Conservation (phyloP, 768 basidiomycete genomes). For the Boletus rubropictus region DNA sequence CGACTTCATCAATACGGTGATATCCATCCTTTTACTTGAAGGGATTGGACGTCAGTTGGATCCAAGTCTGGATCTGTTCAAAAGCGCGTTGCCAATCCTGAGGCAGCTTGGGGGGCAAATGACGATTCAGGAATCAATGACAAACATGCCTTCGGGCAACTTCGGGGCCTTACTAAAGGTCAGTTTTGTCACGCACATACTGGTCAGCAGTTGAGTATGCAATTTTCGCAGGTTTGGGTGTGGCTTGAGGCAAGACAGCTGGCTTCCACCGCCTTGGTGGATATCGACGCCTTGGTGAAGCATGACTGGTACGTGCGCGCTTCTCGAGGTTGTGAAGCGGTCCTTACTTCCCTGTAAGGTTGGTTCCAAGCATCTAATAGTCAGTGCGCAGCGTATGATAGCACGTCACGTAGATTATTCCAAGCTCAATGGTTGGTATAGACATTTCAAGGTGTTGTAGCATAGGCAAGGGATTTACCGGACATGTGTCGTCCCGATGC, state of each 20-base stretch:
- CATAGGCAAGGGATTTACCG: slow-evolving; percentile 11
- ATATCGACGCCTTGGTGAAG: slow-evolving; percentile 81
- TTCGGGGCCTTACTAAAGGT: slow-evolving; percentile 88
- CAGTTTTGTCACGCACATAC: slow-evolving; percentile 13
- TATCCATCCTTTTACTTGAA: slow-evolving; percentile 88
- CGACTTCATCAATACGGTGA: slow-evolving; percentile 97
- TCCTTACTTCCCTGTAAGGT: slow-evolving; percentile 33
- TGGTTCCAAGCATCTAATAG: slow-evolving; percentile 43
- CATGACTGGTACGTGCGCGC: slow-evolving; percentile 69
- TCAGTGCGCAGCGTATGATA: not conserved
- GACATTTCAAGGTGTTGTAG: slow-evolving; percentile 14
- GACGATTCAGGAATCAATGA: slow-evolving; percentile 64
- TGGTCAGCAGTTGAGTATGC: not conserved
- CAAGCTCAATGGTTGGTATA: slow-evolving; percentile 1
- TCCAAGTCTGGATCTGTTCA: slow-evolving; percentile 89
- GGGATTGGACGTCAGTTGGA: slow-evolving; percentile 94
- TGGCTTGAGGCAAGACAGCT: slow-evolving; percentile 90
- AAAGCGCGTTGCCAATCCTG: slow-evolving; percentile 89
- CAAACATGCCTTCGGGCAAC: slow-evolving; percentile 60
- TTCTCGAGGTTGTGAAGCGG: not conserved
- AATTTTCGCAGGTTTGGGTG: slow-evolving; percentile 68
- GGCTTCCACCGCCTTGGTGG: slow-evolving; percentile 69
- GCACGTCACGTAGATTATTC: slow-evolving; percentile 13
- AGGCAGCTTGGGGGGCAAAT: slow-evolving; percentile 89
- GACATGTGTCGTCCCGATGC: slow-evolving; percentile 12